Percentiles rank a stretch among this genome's conserved stretches.
These are phyloP conservation scores for Suhomyces yuchorum DNA, from an alignment of 1,139 yeast genomes.

Conservation along the genomic window DNA sequence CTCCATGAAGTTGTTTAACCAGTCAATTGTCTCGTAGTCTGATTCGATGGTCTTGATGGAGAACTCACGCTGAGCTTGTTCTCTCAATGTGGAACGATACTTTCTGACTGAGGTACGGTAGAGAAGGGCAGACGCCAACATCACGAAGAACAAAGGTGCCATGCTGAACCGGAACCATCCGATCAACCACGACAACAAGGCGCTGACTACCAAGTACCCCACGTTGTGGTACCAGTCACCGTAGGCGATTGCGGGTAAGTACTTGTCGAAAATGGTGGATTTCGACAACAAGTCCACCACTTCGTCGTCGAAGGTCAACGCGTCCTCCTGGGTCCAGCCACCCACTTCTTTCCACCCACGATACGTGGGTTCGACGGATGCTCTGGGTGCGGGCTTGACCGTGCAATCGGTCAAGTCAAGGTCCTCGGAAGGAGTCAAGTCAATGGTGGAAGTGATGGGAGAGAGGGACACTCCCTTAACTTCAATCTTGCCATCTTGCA, in stretches of 20 bases:
- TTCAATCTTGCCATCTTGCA: not conserved
- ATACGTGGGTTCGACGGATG: constrained; percentile 62
- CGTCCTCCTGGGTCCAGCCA: constrained; percentile 74
- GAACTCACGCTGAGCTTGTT: constrained; percentile 82
- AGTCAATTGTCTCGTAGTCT: constrained; percentile 91
- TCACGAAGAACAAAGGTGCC: constrained; percentile 77
- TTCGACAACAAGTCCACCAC: constrained; percentile 64
- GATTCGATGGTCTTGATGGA: constrained; percentile 78
- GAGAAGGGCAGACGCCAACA: constrained; percentile 59
- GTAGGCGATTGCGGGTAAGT: constrained; percentile 68
- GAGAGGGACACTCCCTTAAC: constrained; percentile 5
- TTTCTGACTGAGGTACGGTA: constrained; percentile 84
- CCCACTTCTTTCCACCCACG: constrained; percentile 96
- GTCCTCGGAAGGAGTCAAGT: constrained; percentile 19
- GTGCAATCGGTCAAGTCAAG: constrained; percentile 36
- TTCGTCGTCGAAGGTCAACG: constrained; percentile 68
- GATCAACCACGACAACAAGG: constrained; percentile 69
- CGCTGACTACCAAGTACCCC: constrained; percentile 65
- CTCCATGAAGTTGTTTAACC: constrained; percentile 85
- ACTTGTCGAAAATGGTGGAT: constrained; percentile 69
- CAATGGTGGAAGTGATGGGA: constrained; percentile 1
- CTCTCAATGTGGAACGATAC: constrained; percentile 72
- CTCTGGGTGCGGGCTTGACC: constrained; percentile 51
- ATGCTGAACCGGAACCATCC: constrained; percentile 79
- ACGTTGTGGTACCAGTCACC: constrained; percentile 97